These are phyloP conservation scores for Amphichorda felina DNA, from an alignment of 2,329 filamentous ascomycete genomes.

Conservation along the genomic window DNA sequence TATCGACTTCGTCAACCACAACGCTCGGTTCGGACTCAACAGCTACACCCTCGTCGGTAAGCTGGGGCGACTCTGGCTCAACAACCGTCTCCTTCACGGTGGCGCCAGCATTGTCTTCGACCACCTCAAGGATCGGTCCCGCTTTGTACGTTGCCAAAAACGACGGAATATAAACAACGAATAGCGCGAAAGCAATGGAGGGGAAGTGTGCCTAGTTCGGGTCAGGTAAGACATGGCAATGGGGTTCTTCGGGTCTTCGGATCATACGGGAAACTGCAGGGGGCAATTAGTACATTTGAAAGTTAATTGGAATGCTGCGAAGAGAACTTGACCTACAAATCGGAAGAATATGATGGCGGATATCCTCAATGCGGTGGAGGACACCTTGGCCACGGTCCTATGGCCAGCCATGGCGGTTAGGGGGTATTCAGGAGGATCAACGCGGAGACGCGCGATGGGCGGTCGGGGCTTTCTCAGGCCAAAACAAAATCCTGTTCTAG, in stretches of 20 bases:
- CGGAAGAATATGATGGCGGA: conserved; percentile 22
- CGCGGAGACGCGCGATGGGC: no score
- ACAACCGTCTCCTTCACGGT: conserved; percentile 34
- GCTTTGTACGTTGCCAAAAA: conserved; percentile 48
- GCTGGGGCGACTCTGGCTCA: conserved; percentile 11
- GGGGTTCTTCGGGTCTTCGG: neutral
- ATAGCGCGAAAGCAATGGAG: conserved; percentile 48
- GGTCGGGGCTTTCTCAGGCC: no score
- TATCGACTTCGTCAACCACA: conserved; percentile 39
- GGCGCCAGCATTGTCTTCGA: conserved; percentile 50
- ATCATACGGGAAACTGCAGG: conserved; percentile 22
- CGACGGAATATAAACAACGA: conserved; percentile 53
- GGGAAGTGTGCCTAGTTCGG: conserved; percentile 24
- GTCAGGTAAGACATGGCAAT: conserved; percentile 4
- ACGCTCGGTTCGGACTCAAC: conserved; percentile 19
- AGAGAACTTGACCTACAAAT: conserved; percentile 14
- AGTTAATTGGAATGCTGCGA: neutral
- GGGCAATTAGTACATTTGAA: neutral
- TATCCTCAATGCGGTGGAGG: conserved; percentile 24
- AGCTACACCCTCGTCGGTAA: conserved; percentile 17
- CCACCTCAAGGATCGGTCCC: conserved; percentile 43
- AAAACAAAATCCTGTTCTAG: no score
- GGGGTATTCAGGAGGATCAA: neutral
- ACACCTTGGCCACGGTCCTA: conserved; percentile 16
- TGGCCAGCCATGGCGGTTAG: conserved; percentile 16